Percentiles rank a stretch among this genome's conserved stretches.
Evolutionary conservation across 805 yeast species (phyloP).

Genomic region (Yarrowia deformans): DNA sequence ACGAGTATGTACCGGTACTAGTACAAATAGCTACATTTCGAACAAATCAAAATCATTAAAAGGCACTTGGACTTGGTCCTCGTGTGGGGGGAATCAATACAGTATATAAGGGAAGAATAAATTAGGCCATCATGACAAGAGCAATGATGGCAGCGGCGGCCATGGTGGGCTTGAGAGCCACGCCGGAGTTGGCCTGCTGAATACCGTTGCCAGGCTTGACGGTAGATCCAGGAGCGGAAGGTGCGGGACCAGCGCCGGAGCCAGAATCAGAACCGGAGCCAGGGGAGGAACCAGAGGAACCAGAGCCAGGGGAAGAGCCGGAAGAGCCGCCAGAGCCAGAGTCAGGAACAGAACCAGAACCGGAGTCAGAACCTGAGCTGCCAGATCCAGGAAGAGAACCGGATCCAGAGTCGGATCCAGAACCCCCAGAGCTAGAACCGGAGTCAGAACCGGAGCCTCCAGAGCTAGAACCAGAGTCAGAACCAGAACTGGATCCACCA

Average conservation of each 20-base stretch:
- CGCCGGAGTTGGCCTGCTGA: slow-evolving; percentile 19
- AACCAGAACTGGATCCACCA: too few species aligned
- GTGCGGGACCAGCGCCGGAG: too few species aligned
- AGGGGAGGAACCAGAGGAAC: not conserved
- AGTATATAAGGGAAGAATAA: slow-evolving; percentile 1
- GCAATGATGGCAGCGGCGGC: slow-evolving; percentile 17
- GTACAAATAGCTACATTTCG: not conserved
- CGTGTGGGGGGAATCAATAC: slow-evolving; percentile 8
- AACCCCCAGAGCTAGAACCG: not conserved
- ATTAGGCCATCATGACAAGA: slow-evolving; percentile 23
- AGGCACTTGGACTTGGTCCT: slow-evolving; percentile 8
- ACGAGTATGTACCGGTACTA: too few species aligned
- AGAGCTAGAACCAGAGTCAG: not conserved
- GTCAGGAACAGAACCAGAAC: not conserved
- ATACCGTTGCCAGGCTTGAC: not conserved
- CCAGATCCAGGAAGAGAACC: slow-evolving; percentile 6
- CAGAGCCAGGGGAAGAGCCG: not conserved
- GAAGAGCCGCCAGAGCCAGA: not conserved
- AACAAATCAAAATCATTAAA: not conserved
- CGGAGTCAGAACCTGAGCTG: not conserved
- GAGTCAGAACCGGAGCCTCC: not conserved
- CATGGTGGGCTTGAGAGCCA: slow-evolving; percentile 10
- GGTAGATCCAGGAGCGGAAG: not conserved
- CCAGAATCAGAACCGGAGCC: not conserved
- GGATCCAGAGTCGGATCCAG: not conserved